Evolutionary conservation across 2,329 filamentous ascomycete genomes (phyloP).

Genomic region (Sporothrix mexicana): DNA sequence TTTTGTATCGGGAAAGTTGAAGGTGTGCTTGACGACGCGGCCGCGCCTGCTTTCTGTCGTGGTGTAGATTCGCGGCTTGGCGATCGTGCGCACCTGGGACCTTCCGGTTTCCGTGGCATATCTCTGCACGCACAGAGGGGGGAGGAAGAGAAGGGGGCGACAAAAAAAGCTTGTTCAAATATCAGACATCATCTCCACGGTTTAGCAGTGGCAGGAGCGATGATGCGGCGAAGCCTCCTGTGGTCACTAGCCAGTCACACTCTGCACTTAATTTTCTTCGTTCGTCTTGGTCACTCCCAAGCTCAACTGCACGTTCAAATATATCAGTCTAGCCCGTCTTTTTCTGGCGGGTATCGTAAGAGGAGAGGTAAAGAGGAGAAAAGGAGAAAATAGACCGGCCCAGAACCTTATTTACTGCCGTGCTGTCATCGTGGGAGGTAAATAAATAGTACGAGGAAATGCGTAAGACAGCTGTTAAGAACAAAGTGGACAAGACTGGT

Average conservation of each 20-base stretch:
- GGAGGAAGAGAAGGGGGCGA: neutral
- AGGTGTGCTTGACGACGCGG: constrained; percentile 13
- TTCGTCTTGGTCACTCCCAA: neutral
- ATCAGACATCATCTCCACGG: neutral
- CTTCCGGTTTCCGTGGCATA: neutral
- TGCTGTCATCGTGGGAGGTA: neutral
- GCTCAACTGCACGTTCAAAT: neutral
- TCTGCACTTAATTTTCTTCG: neutral
- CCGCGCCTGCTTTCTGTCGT: neutral
- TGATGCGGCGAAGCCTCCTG: too few relatives aligned
- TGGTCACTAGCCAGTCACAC: too few relatives aligned
- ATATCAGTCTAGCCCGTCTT: neutral
- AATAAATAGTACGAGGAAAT: neutral
- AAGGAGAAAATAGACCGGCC: constrained; percentile 24
- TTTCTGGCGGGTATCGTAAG: neutral
- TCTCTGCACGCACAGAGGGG: neutral
- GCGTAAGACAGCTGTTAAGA: neutral
- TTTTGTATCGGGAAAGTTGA: neutral
- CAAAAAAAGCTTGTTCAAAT: constrained; percentile 15
- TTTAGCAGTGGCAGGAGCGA: neutral
- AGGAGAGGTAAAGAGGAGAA: neutral
- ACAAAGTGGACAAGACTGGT: neutral
- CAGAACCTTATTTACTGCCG: constrained; percentile 20
- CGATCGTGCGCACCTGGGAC: neutral
- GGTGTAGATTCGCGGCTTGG: constrained; percentile 20